Evolutionary conservation across 106 monocot genomes (phyloP).

Genomic region (Acanthochlamys bracteata): DNA sequence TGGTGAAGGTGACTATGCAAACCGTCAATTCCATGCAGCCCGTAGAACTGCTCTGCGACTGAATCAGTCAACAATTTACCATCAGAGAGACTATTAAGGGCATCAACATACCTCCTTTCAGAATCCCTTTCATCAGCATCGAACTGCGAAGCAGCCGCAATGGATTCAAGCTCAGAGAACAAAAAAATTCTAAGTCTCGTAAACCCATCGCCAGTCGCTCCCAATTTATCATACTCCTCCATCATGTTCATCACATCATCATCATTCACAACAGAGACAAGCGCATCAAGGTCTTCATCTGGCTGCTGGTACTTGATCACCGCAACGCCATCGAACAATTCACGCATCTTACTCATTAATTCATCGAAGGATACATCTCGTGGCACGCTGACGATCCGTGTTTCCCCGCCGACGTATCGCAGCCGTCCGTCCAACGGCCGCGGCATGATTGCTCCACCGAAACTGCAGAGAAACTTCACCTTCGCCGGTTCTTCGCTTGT

Average conservation of each 20-base stretch:
- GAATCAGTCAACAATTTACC: constrained; percentile 20
- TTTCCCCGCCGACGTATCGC: constrained; percentile 98
- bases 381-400: constrained; percentile 69
- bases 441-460: constrained; percentile 87
- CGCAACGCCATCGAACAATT: constrained; percentile 57
- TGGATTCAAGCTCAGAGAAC: constrained; percentile 44
- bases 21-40: constrained; percentile 10
- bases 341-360: constrained; percentile 52
- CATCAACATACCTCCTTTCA: constrained; percentile 87
- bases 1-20: constrained; percentile 29
- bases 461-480: constrained; percentile 92
- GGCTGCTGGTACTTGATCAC: constrained; percentile 91
- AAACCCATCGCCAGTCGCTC: constrained; percentile 27
- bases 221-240: constrained; percentile 94
- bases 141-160: constrained; percentile 20
- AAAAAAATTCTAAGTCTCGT: constrained; percentile 73
- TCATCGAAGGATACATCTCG: constrained; percentile 48
- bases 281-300: constrained; percentile 87
- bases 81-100: constrained; percentile 57
- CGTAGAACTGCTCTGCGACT: constrained; percentile 27
- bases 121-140: constrained; percentile 59
- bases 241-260: constrained; percentile 95
- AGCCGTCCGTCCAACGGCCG: constrained; percentile 84
- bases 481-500: constrained; percentile 44
- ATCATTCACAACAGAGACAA: constrained; percentile 91